Conservation (phyloP, 139 green algal species). For the Micractinium conductrix region DNA sequence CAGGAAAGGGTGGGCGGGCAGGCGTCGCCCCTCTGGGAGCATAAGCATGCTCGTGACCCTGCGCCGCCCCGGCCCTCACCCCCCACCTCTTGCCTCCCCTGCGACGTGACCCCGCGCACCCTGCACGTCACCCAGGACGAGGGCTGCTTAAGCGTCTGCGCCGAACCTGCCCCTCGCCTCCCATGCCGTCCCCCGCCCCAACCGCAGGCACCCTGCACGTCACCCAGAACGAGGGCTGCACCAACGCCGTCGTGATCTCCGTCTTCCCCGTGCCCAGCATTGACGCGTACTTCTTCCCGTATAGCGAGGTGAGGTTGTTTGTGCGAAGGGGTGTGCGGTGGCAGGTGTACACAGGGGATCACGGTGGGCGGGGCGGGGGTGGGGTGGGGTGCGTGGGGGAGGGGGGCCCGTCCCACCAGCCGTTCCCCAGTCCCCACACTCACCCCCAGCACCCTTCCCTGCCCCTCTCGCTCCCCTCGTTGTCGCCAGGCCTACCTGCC, state of each 20-base stretch:
- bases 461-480: not conserved
- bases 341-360: too few species aligned
- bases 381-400: not conserved
- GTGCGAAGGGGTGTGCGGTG: too few species aligned
- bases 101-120: not conserved
- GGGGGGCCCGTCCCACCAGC: not conserved
- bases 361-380: not conserved
- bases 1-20: too few species aligned
- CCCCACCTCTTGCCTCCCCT: not conserved
- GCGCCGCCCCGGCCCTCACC: too few species aligned
- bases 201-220: not conserved
- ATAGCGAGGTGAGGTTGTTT: not conserved
- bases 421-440: not conserved
- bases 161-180: not conserved
- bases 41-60: not conserved
- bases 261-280: not conserved
- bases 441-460: not conserved
- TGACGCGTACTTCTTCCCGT: conserved; percentile 4
- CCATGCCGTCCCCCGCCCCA: not conserved
- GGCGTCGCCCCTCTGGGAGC: not conserved
- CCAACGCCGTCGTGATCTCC: not conserved
- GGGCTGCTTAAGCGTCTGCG: not conserved
- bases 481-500: conserved; percentile 9
- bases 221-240: conserved; percentile 26
- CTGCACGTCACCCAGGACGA: conserved; percentile 23